A percentile compares a stretch with the other conserved stretches of the same genome.
phyloP scores from a whole-genome alignment of 257 asterid genomes.

The Solanum arcanum region DNA sequence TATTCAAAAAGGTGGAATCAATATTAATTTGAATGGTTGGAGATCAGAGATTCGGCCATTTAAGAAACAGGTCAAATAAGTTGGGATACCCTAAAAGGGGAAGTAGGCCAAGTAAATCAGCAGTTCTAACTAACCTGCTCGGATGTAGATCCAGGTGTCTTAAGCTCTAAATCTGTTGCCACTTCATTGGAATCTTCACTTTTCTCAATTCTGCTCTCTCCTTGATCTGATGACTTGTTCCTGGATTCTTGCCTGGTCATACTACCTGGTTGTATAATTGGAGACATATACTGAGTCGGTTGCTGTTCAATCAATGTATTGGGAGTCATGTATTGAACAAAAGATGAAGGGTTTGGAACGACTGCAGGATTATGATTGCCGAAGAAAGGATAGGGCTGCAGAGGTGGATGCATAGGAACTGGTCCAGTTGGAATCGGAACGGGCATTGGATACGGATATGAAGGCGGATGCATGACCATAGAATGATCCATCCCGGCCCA shows the following conservation, averaged over 20 bases:
- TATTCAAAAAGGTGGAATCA: neutral
- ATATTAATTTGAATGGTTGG: neutral
- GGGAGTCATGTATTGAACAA: constrained; percentile 69
- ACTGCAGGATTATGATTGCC: constrained; percentile 68
- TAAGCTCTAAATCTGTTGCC: constrained; percentile 86
- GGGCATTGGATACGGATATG: constrained; percentile 82
- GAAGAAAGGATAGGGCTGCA: constrained; percentile 78
- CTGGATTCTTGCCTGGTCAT: constrained; percentile 57
- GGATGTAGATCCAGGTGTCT: constrained; percentile 86
- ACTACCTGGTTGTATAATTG: constrained; percentile 43
- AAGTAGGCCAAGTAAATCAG: neutral
- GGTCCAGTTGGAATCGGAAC: constrained; percentile 82
- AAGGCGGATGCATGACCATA: constrained; percentile 83
- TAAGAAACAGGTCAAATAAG: neutral
- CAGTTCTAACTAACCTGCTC: constrained; percentile 47
- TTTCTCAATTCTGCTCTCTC: constrained; percentile 54
- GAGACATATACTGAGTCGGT: constrained; percentile 46
- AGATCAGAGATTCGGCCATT: neutral
- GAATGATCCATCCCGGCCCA: constrained; percentile 96
- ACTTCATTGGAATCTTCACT: constrained; percentile 63
- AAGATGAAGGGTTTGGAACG: constrained; percentile 64
- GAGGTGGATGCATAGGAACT: constrained; percentile 79
- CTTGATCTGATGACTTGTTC: constrained; percentile 41
- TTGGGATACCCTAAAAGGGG: neutral
- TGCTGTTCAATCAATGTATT: constrained; percentile 64